A percentile compares a stretch with the other conserved stretches of the same genome.
These are phyloP conservation scores for Pascua guehoae DNA, from an alignment of 1,284 basidiomycete species.

Conservation along the genomic window DNA sequence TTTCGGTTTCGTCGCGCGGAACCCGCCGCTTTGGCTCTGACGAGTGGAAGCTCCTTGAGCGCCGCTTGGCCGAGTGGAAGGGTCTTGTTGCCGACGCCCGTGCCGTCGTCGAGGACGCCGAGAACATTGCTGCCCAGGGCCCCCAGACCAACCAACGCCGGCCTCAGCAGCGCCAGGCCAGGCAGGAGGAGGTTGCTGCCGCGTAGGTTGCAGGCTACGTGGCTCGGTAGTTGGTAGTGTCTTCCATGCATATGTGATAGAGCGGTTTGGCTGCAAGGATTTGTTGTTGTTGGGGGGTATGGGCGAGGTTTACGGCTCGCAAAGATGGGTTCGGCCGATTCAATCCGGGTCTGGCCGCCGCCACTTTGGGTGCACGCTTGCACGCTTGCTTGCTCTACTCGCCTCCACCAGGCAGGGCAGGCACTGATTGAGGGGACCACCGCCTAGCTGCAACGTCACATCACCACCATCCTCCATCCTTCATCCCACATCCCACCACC, in stretches of 20 bases:
- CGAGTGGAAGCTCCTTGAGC: conserved; percentile 80
- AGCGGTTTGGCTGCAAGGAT: no score
- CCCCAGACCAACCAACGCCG: conserved; percentile 17
- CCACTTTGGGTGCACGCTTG: no score
- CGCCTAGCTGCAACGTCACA: background rate
- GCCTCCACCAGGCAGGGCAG: no score
- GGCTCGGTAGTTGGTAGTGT: no score
- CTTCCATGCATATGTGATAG: no score
- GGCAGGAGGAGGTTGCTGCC: conserved; percentile 15
- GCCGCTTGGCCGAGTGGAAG: conserved; percentile 76
- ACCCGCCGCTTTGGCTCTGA: conserved; percentile 66
- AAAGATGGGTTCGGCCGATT: no score
- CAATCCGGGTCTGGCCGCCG: no score
- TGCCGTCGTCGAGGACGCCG: conserved; percentile 42
- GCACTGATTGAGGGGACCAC: no score
- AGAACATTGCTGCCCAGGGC: conserved; percentile 34
- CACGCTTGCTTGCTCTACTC: no score
- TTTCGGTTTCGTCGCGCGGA: conserved; percentile 62
- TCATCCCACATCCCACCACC: conserved; percentile 1
- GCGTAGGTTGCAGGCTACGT: no score
- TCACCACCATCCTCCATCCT: background rate
- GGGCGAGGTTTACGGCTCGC: no score
- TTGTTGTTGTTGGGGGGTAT: no score
- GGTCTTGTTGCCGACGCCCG: conserved; percentile 41
- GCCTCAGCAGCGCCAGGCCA: conserved; percentile 18